Evolutionary conservation across 2,329 filamentous ascomycete genomes (phyloP), one percentile per base, ranked within the genome.

Genomic region (Tolypocladium tropicale): DNA sequence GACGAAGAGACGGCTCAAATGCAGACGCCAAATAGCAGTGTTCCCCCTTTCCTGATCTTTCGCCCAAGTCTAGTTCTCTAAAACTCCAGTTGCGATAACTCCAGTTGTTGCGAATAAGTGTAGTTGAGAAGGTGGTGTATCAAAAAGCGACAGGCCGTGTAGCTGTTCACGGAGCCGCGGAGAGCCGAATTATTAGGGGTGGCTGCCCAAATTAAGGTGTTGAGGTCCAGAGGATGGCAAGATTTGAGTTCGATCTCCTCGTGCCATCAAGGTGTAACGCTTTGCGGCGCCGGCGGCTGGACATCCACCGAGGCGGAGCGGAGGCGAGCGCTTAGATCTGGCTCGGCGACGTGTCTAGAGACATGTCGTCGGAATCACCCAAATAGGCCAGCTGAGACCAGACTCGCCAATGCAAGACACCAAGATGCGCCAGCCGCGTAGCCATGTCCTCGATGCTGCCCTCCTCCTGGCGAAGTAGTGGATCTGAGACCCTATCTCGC

Each of bases 391-490:
- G 76, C 2, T 83, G 82, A 1, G 82, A 81, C 90, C 92, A 97
- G 3, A 96, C 87, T 52, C 89, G 82, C 91, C 92, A 96, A 71
- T 96, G 91, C 28, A 97, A 74, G 6, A 94, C 79, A 16, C 89
- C 84, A 49, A 96, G 83, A 66, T 96, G 93, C 6, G 90, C 86
- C 53, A 96, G 78, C 50, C 89, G 84, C 49, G 85, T 86, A 1
- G 89, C 84, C 68, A 96, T 82, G 57, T 90, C 85, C 48, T 79
- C 77, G 39, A 88, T 65, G 36, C 78, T 76, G 48, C 74, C 76
- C 52, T 83, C 79, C 53, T 81, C 79, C 48, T 78, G 74, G 11
- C 72, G 73, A 57, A 64, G 63, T 5, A 64, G 63, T 23, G 63
- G 65, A 56, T 75, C 70, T 52, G 68, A 56, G 39, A 72, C 69